Conservation (phyloP, 2,329 filamentous ascomycete genomes). For the Fusarium transvaalense region DNA sequence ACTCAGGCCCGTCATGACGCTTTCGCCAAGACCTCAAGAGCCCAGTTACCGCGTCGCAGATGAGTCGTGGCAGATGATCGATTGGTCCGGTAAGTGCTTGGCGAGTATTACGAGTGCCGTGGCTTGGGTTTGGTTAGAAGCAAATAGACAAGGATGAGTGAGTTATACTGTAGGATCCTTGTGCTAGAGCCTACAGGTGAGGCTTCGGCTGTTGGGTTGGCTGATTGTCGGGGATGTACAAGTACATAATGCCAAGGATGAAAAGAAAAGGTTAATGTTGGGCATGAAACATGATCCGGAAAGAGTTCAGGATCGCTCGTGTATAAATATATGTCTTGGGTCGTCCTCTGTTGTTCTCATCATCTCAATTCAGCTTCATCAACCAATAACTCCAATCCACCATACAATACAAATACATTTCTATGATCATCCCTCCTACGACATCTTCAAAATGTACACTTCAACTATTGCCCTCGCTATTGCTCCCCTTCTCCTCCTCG, state of each 20-base stretch:
- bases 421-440: not conserved
- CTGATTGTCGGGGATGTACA: constrained; percentile 18
- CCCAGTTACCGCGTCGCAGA: constrained; percentile 5
- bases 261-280: not conserved
- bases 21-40: constrained; percentile 32
- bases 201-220: constrained; percentile 29
- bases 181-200: not conserved
- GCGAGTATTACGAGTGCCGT: constrained; percentile 36
- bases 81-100: constrained; percentile 16
- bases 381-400: not conserved
- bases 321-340: constrained; percentile 25
- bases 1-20: constrained; percentile 35
- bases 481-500: constrained; percentile 48
- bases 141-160: not conserved
- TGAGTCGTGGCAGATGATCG: constrained; percentile 29
- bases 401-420: not conserved
- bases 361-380: constrained; percentile 4
- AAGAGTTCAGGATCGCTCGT: not conserved
- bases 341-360: not conserved
- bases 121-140: constrained; percentile 16
- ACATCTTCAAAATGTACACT: constrained; percentile 48
- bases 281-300: not conserved
- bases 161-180: not conserved
- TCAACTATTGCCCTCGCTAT: constrained; percentile 48
- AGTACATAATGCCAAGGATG: constrained; percentile 15